Conservation (phyloP, 129 eudicot genomes). For the Centrapalus pauciflorus region DNA sequence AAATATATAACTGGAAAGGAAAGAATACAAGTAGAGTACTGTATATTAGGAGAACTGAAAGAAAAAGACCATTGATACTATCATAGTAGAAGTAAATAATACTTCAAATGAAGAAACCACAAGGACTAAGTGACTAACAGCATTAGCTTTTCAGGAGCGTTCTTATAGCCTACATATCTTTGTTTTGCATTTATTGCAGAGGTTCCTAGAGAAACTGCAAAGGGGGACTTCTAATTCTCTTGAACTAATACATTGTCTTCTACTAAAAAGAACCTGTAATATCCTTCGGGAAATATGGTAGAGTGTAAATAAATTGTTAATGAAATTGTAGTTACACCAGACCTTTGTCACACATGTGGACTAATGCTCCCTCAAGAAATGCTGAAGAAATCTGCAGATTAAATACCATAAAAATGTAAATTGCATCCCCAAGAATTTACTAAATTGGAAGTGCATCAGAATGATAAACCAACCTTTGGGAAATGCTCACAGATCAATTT, state of each 20-base stretch:
- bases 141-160: background rate
- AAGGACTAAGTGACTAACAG: background rate
- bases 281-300: background rate
- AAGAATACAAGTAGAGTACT: background rate
- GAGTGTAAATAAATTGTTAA: background rate
- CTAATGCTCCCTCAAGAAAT: constrained; percentile 35
- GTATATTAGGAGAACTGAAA: background rate
- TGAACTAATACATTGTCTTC: background rate
- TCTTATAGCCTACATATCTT: background rate
- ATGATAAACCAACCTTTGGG: constrained; percentile 47
- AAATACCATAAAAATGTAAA: constrained; percentile 9
- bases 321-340: background rate
- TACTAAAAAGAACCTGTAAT: background rate
- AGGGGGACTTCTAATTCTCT: background rate
- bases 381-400: constrained; percentile 48
- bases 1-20: background rate
- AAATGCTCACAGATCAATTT: constrained; percentile 52
- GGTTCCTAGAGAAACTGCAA: constrained; percentile 5
- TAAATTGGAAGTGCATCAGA: background rate
- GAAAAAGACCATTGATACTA: background rate
- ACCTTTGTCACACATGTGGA: constrained; percentile 41
- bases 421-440: background rate
- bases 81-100: background rate
- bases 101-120: background rate
- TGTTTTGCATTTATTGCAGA: background rate